Evolutionary conservation across 164 flowering plant species (phyloP), one percentile per base, ranked within the genome.

Genomic region (Warburgia ugandensis): DNA sequence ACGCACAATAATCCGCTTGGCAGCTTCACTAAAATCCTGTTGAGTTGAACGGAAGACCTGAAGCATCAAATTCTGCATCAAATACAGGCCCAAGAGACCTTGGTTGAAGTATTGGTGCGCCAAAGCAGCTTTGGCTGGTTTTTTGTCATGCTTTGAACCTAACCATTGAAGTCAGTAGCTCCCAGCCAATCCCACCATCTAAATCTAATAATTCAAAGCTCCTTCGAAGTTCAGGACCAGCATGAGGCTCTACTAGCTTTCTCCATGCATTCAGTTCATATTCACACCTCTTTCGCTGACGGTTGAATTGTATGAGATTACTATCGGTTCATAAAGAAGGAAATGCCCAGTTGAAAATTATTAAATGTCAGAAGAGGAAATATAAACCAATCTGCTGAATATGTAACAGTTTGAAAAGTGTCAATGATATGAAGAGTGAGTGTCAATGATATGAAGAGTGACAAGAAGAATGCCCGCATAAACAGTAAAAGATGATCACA

Each of bases 121-220:
- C 44, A 92, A 62, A 45, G 99, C 94, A 39, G 74, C 75, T 67
- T 88, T 92, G 17, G 96, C 96, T 92, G 13, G 80, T 70, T 63
- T 95, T 79, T 63, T 72, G 84, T 26, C 96, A 67, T 35, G 99
- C 96, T 70, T 84, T 84, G 63, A 71, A 92, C 8, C 96, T 82
- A 29, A 92, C 85, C 95, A 88, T 92, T 14, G 96, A 88, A 19
- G 91, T 81, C 30, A 92, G 62, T 52, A 92, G 96, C 58, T 92
- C 99, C 99, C 96, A 92, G 40, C 99, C 96, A 53, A 71, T 78
- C 14, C 94, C 96, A 45, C 80, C 87, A 67, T 92, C 96, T 60
- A 84, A 69, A 67, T 88, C 94, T 57, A 92, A 68, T 65, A 92
- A 52, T 67, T 88, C 84, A 49, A 92, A 84, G 41, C 99, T 96